A percentile compares a stretch with the other conserved stretches of the same genome.
phyloP scores from a whole-genome alignment of 495 filamentous ascomycete species.

The Trichoderma orchidacearum region DNA sequence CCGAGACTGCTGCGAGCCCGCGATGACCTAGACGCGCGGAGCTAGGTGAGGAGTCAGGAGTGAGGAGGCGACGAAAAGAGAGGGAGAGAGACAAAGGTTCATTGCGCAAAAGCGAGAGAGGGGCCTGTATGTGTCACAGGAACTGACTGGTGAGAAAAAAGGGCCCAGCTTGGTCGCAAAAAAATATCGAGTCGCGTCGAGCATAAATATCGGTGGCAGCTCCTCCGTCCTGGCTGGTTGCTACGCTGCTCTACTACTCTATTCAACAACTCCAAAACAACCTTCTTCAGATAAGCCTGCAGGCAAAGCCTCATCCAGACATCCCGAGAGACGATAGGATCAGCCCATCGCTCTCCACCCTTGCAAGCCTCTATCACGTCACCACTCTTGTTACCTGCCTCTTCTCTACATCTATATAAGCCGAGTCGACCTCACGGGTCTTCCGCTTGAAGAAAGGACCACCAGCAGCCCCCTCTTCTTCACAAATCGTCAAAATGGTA shows the following conservation, averaged over 20 bases:
- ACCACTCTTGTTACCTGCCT: background rate
- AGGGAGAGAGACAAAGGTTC: too few relatives aligned
- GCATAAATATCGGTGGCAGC: background rate
- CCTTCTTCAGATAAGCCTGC: background rate
- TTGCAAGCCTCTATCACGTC: background rate
- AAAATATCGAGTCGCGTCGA: too few relatives aligned
- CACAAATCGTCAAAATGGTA: conserved; percentile 1
- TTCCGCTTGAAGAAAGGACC: background rate
- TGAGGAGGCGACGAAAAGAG: too few relatives aligned
- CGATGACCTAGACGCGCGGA: too few relatives aligned
- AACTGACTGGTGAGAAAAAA: background rate
- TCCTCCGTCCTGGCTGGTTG: background rate
- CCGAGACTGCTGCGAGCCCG: too few relatives aligned
- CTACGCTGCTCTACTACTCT: background rate
- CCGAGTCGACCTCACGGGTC: background rate
- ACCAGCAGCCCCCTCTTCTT: background rate
- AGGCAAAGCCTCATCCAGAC: background rate
- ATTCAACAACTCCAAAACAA: background rate
- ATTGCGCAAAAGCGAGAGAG: too few relatives aligned
- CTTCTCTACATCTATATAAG: background rate
- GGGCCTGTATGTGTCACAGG: background rate
- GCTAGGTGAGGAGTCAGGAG: too few relatives aligned
- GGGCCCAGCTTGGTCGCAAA: too few relatives aligned
- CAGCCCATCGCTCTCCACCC: conserved; percentile 1
- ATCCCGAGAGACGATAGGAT: background rate